These are phyloP conservation scores for Aureobasidium musti DNA, from an alignment of 2,329 filamentous ascomycete species.

Conservation along the genomic window DNA sequence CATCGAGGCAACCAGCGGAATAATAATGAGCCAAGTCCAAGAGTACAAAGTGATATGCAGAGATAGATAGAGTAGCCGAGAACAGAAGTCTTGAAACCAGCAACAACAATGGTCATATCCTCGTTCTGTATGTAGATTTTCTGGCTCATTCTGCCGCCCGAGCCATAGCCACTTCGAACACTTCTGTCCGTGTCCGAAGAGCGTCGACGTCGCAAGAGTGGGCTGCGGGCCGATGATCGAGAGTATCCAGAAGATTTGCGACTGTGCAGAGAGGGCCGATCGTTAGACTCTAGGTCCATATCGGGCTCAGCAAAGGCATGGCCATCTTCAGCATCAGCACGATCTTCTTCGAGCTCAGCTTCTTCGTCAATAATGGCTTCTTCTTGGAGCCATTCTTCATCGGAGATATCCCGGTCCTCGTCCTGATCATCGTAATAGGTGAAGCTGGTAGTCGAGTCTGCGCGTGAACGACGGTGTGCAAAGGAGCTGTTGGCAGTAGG, in stretches of 20 bases:
- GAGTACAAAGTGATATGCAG: slow-evolving; percentile 67
- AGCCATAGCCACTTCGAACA: slow-evolving; percentile 61
- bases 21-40: slow-evolving; percentile 78
- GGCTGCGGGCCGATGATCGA: slow-evolving; percentile 52
- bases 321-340: slow-evolving; percentile 43
- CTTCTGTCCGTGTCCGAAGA: slow-evolving; percentile 70
- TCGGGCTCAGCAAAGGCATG: slow-evolving; percentile 47
- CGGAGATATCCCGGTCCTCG: slow-evolving; percentile 54
- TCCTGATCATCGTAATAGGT: slow-evolving; percentile 79
- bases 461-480: slow-evolving; percentile 74
- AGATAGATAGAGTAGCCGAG: slow-evolving; percentile 70
- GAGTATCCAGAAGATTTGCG: slow-evolving; percentile 62
- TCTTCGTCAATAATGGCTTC: slow-evolving; percentile 52
- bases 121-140: slow-evolving; percentile 93
- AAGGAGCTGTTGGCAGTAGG: slow-evolving; percentile 93
- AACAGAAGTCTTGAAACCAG: slow-evolving; percentile 80
- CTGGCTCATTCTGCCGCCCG: slow-evolving; percentile 70
- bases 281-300: slow-evolving; percentile 47
- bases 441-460: slow-evolving; percentile 86
- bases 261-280: slow-evolving; percentile 48
- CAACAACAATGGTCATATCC: slow-evolving; percentile 89
- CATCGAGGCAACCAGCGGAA: slow-evolving; percentile 88
- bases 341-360: slow-evolving; percentile 44
- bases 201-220: slow-evolving; percentile 69
- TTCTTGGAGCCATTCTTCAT: slow-evolving; percentile 54